Percentiles rank a stretch among this genome's conserved stretches.
These are phyloP conservation scores for Microbotryomycetes sp. DNA, from an alignment of 1,284 basidiomycete species.

Conservation along the genomic window DNA sequence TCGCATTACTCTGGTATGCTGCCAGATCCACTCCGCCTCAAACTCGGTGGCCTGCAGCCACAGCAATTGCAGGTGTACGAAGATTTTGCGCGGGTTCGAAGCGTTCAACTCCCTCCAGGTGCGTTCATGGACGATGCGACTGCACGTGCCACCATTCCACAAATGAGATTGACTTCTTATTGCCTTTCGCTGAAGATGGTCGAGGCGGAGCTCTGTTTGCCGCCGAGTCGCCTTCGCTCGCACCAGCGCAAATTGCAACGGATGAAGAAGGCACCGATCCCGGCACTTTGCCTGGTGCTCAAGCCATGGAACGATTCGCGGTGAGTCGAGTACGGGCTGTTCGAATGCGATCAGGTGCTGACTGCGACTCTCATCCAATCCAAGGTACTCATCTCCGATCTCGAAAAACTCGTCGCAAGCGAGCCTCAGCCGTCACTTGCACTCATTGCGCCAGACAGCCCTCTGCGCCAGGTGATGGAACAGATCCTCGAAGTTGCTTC, in stretches of 20 bases:
- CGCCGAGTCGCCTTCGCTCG: conserved; percentile 25
- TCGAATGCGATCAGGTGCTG: neutral
- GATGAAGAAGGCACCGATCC: conserved; percentile 10
- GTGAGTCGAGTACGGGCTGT: neutral
- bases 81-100: conserved; percentile 58
- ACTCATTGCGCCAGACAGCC: conserved; percentile 69
- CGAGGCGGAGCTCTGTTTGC: conserved; percentile 18
- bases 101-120: conserved; percentile 14
- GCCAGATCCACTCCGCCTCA: conserved; percentile 84
- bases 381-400: conserved; percentile 63
- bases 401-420: conserved; percentile 70
- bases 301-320: conserved; percentile 42
- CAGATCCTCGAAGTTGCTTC: conserved; percentile 73
- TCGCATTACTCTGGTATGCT: conserved; percentile 71
- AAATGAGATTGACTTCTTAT: neutral
- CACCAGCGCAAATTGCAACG: conserved; percentile 14
- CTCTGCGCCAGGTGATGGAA: conserved; percentile 73
- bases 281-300: conserved; percentile 21
- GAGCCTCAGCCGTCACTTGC: conserved; percentile 51
- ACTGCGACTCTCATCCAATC: conserved; percentile 31
- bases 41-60: conserved; percentile 70
- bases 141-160: no score
- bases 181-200: conserved; percentile 13
- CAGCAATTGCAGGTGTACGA: conserved; percentile 89
- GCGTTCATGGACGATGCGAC: no score